phyloP scores from a whole-genome alignment of 805 yeast genomes.

The Candida sanyiensis region DNA sequence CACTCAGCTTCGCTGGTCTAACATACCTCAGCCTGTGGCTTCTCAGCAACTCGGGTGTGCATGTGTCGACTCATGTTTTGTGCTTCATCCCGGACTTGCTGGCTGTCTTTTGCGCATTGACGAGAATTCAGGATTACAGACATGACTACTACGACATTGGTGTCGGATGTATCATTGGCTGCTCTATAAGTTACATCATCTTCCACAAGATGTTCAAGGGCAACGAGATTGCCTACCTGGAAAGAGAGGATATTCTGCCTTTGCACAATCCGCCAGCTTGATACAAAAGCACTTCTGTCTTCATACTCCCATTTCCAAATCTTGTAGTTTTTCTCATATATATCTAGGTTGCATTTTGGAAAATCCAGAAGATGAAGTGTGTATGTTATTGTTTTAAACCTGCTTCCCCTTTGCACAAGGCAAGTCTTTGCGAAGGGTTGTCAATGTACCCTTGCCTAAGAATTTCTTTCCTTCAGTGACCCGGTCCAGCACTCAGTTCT shows the following conservation, averaged over 20 bases:
- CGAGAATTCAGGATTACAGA: conserved; percentile 85
- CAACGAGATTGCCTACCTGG: conserved; percentile 17
- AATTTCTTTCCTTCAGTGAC: too few relatives aligned
- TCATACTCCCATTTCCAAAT: too few relatives aligned
- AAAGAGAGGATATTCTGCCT: conserved; percentile 11
- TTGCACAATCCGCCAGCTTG: conserved; percentile 9
- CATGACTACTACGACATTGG: conserved; percentile 85
- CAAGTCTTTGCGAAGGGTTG: too few relatives aligned
- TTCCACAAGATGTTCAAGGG: conserved; percentile 19
- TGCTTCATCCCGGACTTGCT: conserved; percentile 52
- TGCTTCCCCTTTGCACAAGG: too few relatives aligned
- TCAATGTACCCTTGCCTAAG: too few relatives aligned
- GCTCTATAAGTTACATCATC: conserved; percentile 12
- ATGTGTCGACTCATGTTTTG: conserved; percentile 5
- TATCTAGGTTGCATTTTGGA: too few relatives aligned
- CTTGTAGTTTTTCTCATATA: too few relatives aligned
- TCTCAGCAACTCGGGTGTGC: conserved; percentile 46
- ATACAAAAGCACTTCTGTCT: too few relatives aligned
- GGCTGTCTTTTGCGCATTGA: conserved; percentile 71
- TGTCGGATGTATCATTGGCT: conserved; percentile 69
- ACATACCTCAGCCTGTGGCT: conserved; percentile 59
- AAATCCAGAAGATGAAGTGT: too few relatives aligned
- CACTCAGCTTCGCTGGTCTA: conserved; percentile 60
- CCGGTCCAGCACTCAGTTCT: too few relatives aligned
- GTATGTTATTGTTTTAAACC: too few relatives aligned